These are phyloP conservation scores for Clavariopsis aquatica DNA, from an alignment of 495 filamentous ascomycete species.

Conservation along the genomic window DNA sequence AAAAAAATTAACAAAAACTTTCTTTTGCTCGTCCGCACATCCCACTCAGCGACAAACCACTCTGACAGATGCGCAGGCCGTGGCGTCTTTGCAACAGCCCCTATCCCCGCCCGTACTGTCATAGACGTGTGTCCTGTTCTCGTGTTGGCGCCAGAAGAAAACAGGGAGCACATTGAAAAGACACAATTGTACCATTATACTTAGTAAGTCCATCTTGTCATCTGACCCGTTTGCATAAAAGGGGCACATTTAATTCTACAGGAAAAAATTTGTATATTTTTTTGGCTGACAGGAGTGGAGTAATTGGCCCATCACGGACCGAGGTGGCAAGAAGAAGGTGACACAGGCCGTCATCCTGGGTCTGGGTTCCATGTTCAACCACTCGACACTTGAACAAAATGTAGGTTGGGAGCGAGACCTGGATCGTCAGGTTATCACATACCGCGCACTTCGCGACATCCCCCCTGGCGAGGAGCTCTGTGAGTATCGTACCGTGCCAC, in stretches of 20 bases:
- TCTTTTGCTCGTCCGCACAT: background rate
- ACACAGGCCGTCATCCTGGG: slow-evolving; percentile 58
- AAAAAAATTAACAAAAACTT: too few species aligned
- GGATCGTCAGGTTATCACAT: slow-evolving; percentile 49
- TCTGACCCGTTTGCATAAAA: too few species aligned
- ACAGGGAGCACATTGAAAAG: slow-evolving; percentile 51
- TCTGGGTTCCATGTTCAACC: slow-evolving; percentile 62
- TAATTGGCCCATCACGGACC: slow-evolving; percentile 46
- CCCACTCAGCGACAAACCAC: too few species aligned
- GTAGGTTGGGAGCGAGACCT: slow-evolving; percentile 56
- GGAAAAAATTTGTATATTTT: too few species aligned
- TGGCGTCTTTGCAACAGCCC: slow-evolving; percentile 52
- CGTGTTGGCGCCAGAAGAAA: slow-evolving; percentile 51
- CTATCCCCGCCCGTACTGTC: slow-evolving; percentile 52
- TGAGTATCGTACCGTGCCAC: slow-evolving; percentile 24
- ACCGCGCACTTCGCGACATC: slow-evolving; percentile 55
- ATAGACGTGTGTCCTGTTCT: slow-evolving; percentile 58
- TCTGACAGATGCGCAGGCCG: slow-evolving; percentile 48
- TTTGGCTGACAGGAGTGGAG: too few species aligned
- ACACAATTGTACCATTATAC: slow-evolving; percentile 59
- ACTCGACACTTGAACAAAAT: slow-evolving; percentile 53
- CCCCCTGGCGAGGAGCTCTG: slow-evolving; percentile 56
- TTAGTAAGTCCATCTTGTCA: slow-evolving; percentile 48
- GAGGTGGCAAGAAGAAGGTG: slow-evolving; percentile 29
- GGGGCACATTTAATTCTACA: too few species aligned